phyloP scores from a whole-genome alignment of 2,329 filamentous ascomycete species.

The Leptodontidium sp. region DNA sequence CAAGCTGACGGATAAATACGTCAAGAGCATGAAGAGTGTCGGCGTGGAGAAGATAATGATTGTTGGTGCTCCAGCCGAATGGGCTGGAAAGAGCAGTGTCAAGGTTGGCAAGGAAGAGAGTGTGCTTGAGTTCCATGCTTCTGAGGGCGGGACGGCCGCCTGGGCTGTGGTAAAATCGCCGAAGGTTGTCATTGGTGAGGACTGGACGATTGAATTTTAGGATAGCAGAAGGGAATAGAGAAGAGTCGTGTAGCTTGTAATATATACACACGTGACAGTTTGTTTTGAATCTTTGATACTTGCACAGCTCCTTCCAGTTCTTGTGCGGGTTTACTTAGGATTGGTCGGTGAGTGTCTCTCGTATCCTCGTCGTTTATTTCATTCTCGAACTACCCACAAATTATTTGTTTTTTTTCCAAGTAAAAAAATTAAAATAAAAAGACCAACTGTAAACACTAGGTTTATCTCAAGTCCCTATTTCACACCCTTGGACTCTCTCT shows the following conservation, averaged over 20 bases:
- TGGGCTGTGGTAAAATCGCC: slow-evolving; percentile 73
- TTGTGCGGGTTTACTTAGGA: too few species aligned
- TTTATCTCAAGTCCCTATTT: too few species aligned
- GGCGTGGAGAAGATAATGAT: slow-evolving; percentile 85
- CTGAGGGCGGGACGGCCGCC: slow-evolving; percentile 61
- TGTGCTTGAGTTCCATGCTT: slow-evolving; percentile 66
- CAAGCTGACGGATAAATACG: slow-evolving; percentile 74
- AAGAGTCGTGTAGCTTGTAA: not conserved
- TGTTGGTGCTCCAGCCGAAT: slow-evolving; percentile 77
- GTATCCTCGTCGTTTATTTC: too few species aligned
- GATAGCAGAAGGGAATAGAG: not conserved
- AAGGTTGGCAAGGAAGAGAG: slow-evolving; percentile 63
- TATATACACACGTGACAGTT: not conserved
- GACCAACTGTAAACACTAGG: too few species aligned
- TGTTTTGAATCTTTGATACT: not conserved
- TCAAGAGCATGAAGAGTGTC: slow-evolving; percentile 81
- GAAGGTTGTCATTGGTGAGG: slow-evolving; percentile 64
- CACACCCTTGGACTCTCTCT: not conserved
- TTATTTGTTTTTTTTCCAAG: too few species aligned
- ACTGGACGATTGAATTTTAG: slow-evolving; percentile 60
- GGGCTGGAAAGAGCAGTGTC: slow-evolving; percentile 71
- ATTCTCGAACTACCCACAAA: too few species aligned
- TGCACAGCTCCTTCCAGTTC: too few species aligned
- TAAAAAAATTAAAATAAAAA: too few species aligned
- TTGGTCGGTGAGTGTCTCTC: too few species aligned